phyloP scores from a whole-genome alignment of 208 protist species.

The Leishmania tropica region DNA sequence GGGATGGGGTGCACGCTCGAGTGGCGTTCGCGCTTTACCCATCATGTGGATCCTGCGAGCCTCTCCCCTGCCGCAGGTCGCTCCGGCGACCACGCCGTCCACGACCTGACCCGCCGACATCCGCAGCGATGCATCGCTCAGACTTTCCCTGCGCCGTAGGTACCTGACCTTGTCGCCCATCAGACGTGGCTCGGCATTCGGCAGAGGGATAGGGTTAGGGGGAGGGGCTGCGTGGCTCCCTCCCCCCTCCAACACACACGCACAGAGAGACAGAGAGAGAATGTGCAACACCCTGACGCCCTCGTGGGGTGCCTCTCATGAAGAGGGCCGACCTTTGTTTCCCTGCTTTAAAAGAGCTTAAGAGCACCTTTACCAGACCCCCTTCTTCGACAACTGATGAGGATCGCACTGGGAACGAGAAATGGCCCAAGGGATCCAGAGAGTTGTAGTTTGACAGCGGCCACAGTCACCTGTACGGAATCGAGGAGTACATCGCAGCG shows the following conservation, averaged over 20 bases:
- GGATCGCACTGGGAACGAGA: conserved; percentile 30
- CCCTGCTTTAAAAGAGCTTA: background rate
- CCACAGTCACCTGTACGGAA: background rate
- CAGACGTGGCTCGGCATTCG: background rate
- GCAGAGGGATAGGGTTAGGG: background rate
- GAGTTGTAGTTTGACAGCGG: conserved; percentile 31
- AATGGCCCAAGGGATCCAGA: conserved; percentile 38
- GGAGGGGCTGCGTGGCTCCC: background rate
- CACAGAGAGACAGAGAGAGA: background rate
- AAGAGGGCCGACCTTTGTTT: background rate
- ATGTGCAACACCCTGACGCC: background rate
- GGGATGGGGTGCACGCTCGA: background rate
- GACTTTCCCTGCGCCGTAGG: background rate
- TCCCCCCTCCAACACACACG: background rate
- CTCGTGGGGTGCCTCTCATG: background rate
- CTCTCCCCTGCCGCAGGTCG: background rate
- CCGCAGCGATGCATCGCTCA: background rate
- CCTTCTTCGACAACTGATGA: conserved; percentile 55
- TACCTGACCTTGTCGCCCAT: background rate
- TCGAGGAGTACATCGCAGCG: background rate
- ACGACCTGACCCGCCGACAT: background rate
- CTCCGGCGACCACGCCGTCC: background rate
- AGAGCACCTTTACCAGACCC: background rate
- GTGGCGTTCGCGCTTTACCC: background rate
- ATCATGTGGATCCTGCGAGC: background rate